Conservation (phyloP, 2,329 filamentous ascomycete species). For the Leptographium lundbergii region DNA sequence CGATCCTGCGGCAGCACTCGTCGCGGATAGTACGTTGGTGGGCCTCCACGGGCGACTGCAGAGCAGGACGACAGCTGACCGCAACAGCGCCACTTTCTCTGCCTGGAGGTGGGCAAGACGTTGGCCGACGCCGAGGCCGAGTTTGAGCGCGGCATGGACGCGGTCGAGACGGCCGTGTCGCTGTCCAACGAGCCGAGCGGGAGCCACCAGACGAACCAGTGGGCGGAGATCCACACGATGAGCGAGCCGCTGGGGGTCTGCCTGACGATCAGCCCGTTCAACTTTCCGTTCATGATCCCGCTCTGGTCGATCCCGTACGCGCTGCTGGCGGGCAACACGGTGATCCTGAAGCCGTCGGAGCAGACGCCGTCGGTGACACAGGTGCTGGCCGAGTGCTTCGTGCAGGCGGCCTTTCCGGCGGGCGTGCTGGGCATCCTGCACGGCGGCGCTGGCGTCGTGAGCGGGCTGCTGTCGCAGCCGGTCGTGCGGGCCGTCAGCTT, state of each 20-base stretch:
- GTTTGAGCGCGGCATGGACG: conserved; percentile 68
- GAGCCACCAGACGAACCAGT: conserved; percentile 64
- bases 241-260: conserved; percentile 51
- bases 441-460: conserved; percentile 64
- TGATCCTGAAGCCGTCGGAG: conserved; percentile 76
- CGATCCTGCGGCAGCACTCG: conserved; percentile 71
- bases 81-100: conserved; percentile 45
- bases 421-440: conserved; percentile 76
- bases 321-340: conserved; percentile 69
- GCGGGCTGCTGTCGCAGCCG: conserved; percentile 75
- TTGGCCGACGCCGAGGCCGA: conserved; percentile 72
- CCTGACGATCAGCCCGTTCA: conserved; percentile 23
- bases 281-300: conserved; percentile 85
- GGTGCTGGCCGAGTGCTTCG: conserved; percentile 68
- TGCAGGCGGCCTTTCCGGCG: conserved; percentile 68
- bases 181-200: conserved; percentile 70
- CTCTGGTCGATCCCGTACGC: conserved; percentile 83
- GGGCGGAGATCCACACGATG: conserved; percentile 79
- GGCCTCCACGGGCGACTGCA: no score
- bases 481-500: conserved; percentile 78
- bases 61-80: neutral
- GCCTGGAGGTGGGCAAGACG: conserved; percentile 78
- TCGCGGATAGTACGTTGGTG: conserved; percentile 61
- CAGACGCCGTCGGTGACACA: conserved; percentile 66
- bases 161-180: conserved; percentile 68